Conservation (phyloP, 1,139 yeast genomes). For the Meyerozyma carpophila region DNA sequence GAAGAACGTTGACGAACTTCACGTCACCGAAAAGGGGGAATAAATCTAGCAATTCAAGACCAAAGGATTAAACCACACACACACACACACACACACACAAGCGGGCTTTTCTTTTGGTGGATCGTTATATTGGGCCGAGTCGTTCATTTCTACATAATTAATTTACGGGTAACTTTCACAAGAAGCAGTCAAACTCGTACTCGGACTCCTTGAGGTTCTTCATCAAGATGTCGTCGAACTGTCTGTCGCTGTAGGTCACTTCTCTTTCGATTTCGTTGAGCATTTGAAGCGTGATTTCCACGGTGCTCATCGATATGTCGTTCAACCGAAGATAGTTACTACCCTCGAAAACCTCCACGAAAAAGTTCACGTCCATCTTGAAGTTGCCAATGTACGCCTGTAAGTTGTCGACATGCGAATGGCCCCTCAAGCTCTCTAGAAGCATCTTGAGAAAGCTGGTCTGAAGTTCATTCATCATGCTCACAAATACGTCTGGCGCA, state of each 20-base stretch:
- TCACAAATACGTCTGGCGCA: constrained; percentile 30
- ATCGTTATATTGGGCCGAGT: not conserved
- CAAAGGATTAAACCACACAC: not conserved
- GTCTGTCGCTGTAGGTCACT: constrained; percentile 15
- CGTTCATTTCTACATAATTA: not conserved
- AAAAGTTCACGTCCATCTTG: constrained; percentile 34
- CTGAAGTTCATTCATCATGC: constrained; percentile 37
- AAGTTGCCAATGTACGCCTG: constrained; percentile 7
- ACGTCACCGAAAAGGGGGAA: not conserved
- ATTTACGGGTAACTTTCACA: constrained; percentile 6
- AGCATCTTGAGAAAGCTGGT: constrained; percentile 29
- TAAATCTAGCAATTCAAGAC: not conserved
- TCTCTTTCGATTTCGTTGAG: constrained; percentile 24
- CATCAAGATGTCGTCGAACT: constrained; percentile 26
- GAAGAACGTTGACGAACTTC: not conserved
- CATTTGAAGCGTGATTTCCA: constrained; percentile 28
- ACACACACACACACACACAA: constrained; percentile 1
- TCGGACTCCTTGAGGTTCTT: constrained; percentile 27
- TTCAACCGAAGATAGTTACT: constrained; percentile 31
- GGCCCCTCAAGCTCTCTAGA: constrained; percentile 24
- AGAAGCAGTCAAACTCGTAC: constrained; percentile 26
- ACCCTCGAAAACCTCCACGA: constrained; percentile 37
- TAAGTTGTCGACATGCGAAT: constrained; percentile 20
- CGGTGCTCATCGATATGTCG: constrained; percentile 31
- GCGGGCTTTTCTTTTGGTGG: not conserved